Evolutionary conservation across 192 early-diverging fungal genomes (phyloP), one percentile per base, ranked within the genome.

Genomic region (Radiomyces spectabilis): DNA sequence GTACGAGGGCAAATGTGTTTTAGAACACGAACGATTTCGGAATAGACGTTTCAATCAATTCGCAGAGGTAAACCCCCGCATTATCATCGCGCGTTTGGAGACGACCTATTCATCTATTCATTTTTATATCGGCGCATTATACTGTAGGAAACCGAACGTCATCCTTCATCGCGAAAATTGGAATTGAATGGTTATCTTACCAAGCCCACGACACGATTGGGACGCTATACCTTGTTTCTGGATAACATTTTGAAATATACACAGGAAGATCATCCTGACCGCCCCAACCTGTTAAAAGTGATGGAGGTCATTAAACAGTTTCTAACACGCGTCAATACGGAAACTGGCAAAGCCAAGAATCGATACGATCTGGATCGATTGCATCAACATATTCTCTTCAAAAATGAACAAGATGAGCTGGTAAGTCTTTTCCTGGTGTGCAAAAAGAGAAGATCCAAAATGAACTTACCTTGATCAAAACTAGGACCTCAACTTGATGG

Each of bases 281-380:
- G 74, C 39, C 75, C 69, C 53, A 18, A 86, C 32, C 73, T 98
- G 7, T 81, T 84, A 19, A 67, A 84, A 59, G 89, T 83, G 7
- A 71, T 92, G 4, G 69, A 39, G 19, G 79, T 79, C 29, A 84
- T 95, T 45, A 84, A 85, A 57, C 75, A 79, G 24, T 81, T 94
- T 65, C 74, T 95, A 40, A 70, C 73, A 39, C 81, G 81, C 29
- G 91, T 98, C 64, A 95, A 98, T 62, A 54, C 71, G 26, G 91
- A 92, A 59, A 85, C 91, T 16, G 95, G 95, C 8, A 84, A 81
- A 66, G 83, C 92, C 15, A 87, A 94, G 71, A 95, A 94, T 67
- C 69, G 76, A 26, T 80, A 95, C 57, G 87, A 91, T 59, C 70
- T 98, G 46, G 71, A 78, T 48, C 78, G 81, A 40, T 72, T 97